A percentile compares a stretch with the other conserved stretches of the same genome.
These are phyloP conservation scores for Penicillium turbatum DNA, from an alignment of 495 filamentous ascomycete species.

Conservation along the genomic window DNA sequence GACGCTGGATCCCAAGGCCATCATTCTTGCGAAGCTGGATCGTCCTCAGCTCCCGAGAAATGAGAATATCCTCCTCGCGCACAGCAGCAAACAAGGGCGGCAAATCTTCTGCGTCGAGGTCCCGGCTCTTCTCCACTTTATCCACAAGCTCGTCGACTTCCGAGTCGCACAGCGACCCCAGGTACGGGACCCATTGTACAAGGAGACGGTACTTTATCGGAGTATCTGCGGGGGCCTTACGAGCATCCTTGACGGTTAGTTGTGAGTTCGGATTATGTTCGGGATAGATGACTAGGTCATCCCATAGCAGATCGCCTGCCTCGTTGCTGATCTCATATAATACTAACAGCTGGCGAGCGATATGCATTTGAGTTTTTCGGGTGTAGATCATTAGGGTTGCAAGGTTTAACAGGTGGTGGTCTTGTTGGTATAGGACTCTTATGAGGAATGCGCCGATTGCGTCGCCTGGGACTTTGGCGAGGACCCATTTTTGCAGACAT, in stretches of 20 bases:
- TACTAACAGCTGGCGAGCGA: background rate
- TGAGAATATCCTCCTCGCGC: background rate
- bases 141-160: background rate
- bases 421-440: background rate
- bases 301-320: background rate
- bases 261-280: background rate
- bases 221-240: too few species aligned
- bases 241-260: too few species aligned
- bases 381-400: background rate
- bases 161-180: background rate
- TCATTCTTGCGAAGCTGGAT: background rate
- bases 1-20: too few species aligned
- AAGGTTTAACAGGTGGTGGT: background rate
- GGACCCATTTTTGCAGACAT: background rate
- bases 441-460: constrained; percentile 10
- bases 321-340: background rate
- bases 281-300: background rate
- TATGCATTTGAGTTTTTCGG: background rate
- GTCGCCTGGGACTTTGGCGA: background rate
- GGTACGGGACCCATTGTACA: too few species aligned
- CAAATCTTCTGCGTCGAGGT: background rate
- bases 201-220: too few species aligned
- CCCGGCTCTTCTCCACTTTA: background rate
- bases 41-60: background rate
- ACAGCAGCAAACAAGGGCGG: background rate